Base-by-base conservation (phyloP, 108 stramenopile species). In the Cylindrotheca fusiformis region DNA sequence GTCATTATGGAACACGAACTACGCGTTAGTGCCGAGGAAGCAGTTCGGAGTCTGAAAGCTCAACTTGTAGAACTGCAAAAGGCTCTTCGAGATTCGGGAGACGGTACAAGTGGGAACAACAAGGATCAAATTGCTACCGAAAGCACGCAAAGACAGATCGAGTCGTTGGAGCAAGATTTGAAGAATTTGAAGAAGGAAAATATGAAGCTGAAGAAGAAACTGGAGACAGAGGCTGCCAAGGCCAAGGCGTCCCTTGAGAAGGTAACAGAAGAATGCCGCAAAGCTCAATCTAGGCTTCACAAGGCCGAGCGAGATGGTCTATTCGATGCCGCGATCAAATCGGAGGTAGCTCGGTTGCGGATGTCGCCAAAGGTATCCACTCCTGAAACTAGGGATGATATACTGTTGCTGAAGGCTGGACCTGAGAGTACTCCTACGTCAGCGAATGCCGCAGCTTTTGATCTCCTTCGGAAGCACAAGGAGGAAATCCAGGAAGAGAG, bases 1-100 rank as follows among this genome's bases (percentile, higher is more conserved):
- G 66, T 82, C 2, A 85, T 87, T 60, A 33, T 87, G n/a, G 87
- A 87, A 65, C 80, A 78, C 45, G 83, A 88, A 55, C 60, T 72
- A 22, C 81, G 85, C 18, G 44, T 78, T 21, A 67, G 77, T 24
- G 78, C 83, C 19, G 86, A 88, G 62, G 48, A 68, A n/a, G 63
- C 77, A 14, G 53, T 79, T 29, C 41, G 72, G 25, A 63, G 64
- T 18, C 59, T 76, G 33, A 67, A 76, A 64, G 60, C 72, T 23
- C 80, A 92, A 58, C 60, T 88, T 19, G 60, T 73, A 29, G 68
- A 82, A 31, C 20, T 68, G 4, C 64, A 54, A 44, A 32, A 63
- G 5, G 49, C 56, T 29, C 51, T 26, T 10, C 30, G 41, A 44
- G 36, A 6, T 10, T 6, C 6, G 6, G 36, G 36, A 41, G 10